Conservation (phyloP, 768 basidiomycete genomes). For the Trametes coccinea region DNA sequence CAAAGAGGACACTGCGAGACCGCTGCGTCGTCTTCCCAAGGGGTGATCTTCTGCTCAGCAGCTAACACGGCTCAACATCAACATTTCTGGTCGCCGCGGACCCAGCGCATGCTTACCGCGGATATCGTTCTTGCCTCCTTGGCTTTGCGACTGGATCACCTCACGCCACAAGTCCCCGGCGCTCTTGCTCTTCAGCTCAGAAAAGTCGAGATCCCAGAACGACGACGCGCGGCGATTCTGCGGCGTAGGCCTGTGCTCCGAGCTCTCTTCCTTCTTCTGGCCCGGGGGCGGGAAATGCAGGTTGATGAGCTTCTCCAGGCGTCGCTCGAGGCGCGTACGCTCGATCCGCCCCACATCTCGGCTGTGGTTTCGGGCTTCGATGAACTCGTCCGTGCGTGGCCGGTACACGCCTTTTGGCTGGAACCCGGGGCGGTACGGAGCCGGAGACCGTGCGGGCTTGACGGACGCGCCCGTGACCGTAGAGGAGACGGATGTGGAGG, state of each 20-base stretch:
- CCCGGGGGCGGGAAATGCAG: slow-evolving; percentile 60
- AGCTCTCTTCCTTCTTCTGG: slow-evolving; percentile 16
- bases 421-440: slow-evolving; percentile 88
- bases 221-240: slow-evolving; percentile 55
- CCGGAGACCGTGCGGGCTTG: slow-evolving; percentile 30
- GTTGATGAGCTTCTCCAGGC: slow-evolving; percentile 84
- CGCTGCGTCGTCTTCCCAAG: slow-evolving; percentile 85
- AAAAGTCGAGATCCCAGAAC: slow-evolving; percentile 71
- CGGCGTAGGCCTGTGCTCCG: slow-evolving; percentile 19
- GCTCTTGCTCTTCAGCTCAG: slow-evolving; percentile 57
- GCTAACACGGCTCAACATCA: slow-evolving; percentile 37
- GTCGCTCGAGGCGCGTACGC: slow-evolving; percentile 78
- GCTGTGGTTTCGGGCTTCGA: slow-evolving; percentile 42
- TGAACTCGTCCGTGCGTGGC: slow-evolving; percentile 81
- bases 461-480: slow-evolving; percentile 23
- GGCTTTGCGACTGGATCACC: slow-evolving; percentile 47
- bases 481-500: slow-evolving; percentile 21
- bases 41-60: slow-evolving; percentile 90
- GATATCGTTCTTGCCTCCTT: slow-evolving; percentile 58
- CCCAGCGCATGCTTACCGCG: slow-evolving; percentile 50
- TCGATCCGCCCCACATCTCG: slow-evolving; percentile 64
- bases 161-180: slow-evolving; percentile 72
- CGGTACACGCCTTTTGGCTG: slow-evolving; percentile 87
- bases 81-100: background rate
- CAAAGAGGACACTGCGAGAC: slow-evolving; percentile 87